Conservation (phyloP, 2,329 filamentous ascomycete genomes). For the Pseudopithomyces maydicus region DNA sequence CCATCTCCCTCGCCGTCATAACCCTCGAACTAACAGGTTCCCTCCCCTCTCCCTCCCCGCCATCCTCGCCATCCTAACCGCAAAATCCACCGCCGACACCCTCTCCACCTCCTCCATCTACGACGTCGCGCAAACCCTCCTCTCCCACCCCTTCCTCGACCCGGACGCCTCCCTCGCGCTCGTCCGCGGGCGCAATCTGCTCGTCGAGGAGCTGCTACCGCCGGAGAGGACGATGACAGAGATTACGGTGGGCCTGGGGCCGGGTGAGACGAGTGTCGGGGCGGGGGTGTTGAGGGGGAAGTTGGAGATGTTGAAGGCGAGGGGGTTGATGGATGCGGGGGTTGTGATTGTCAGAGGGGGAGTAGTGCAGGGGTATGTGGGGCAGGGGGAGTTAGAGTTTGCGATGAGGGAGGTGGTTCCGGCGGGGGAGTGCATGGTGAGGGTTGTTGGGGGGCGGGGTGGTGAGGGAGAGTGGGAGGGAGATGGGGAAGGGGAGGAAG, state of each 20-base stretch:
- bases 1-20: slow-evolving; percentile 62
- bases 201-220: slow-evolving; percentile 57
- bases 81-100: slow-evolving; percentile 64
- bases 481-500: slow-evolving; percentile 24
- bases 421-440: slow-evolving; percentile 6
- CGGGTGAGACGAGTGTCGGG: not conserved
- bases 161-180: slow-evolving; percentile 54
- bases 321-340: slow-evolving; percentile 63
- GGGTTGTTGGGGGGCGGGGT: no score
- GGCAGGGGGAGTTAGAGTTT: slow-evolving; percentile 60
- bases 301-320: slow-evolving; percentile 51
- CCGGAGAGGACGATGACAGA: slow-evolving; percentile 61
- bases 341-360: slow-evolving; percentile 56
- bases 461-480: slow-evolving; percentile 41
- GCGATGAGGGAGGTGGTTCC: slow-evolving; percentile 47
- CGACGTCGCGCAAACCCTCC: slow-evolving; percentile 63
- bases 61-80: slow-evolving; percentile 64
- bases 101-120: slow-evolving; percentile 61
- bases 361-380: slow-evolving; percentile 57
- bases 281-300: slow-evolving; percentile 50
- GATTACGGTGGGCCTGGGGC: slow-evolving; percentile 52
- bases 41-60: slow-evolving; percentile 61
- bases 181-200: slow-evolving; percentile 45
- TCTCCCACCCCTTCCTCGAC: slow-evolving; percentile 65
- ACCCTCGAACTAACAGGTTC: slow-evolving; percentile 67